Conservation (phyloP, 2,329 filamentous ascomycete species). For the Fusarium pseudonygamai region DNA sequence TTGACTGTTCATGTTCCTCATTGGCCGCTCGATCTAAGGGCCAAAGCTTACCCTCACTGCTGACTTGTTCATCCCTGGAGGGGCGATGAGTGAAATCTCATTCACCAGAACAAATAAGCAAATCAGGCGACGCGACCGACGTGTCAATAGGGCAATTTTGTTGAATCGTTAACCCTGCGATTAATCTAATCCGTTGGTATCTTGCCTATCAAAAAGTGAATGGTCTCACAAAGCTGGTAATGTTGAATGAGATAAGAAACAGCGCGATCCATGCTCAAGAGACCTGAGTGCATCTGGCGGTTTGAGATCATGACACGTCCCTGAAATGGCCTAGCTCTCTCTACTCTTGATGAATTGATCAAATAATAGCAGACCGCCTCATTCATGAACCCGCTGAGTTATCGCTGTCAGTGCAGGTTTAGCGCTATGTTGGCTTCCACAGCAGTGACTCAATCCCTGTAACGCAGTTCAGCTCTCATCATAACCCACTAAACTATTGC, state of each 20-base stretch:
- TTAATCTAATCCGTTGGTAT: no score
- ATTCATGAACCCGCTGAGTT: not conserved
- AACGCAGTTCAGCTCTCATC: not conserved
- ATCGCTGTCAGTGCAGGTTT: not conserved
- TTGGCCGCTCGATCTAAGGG: not conserved
- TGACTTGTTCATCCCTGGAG: constrained; percentile 1
- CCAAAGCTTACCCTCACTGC: not conserved
- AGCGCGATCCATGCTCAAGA: not conserved
- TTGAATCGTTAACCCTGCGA: no score
- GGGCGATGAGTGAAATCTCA: not conserved
- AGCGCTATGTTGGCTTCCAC: not conserved
- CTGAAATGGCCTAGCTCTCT: not conserved
- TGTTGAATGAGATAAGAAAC: not conserved
- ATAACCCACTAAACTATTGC: not conserved
- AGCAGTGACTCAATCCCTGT: not conserved
- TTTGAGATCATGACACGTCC: not conserved
- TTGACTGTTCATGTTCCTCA: not conserved
- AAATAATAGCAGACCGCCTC: no score
- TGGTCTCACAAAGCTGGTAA: not conserved
- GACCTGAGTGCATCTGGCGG: not conserved
- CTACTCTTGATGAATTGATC: no score
- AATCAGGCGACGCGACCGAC: not conserved
- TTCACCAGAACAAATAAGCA: no score
- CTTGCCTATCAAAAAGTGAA: not conserved
- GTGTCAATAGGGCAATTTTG: not conserved